These are phyloP conservation scores for Aspergillus fumigatus DNA, from an alignment of 2,329 filamentous ascomycete genomes.

Conservation along the genomic window DNA sequence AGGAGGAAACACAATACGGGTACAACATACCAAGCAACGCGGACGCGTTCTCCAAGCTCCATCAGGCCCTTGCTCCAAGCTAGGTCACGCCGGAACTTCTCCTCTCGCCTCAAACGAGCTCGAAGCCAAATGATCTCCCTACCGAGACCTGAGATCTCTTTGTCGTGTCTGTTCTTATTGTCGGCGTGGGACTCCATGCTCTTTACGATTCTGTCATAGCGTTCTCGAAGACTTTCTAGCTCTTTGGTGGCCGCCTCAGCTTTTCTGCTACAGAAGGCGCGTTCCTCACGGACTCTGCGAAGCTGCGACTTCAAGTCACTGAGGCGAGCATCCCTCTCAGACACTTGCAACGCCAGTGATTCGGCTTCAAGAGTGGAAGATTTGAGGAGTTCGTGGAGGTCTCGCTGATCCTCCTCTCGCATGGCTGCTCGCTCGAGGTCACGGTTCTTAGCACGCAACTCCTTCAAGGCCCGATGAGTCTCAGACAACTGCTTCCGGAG, in stretches of 20 bases:
- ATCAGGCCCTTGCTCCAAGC: constrained; percentile 86
- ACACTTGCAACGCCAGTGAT: constrained; percentile 67
- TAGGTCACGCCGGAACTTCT: constrained; percentile 71
- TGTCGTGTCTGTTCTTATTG: constrained; percentile 47
- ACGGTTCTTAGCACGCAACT: constrained; percentile 49
- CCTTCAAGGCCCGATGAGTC: constrained; percentile 56
- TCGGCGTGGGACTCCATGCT: constrained; percentile 39
- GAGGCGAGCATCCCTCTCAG: constrained; percentile 64
- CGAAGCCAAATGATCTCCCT: constrained; percentile 91
- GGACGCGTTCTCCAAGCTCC: constrained; percentile 65
- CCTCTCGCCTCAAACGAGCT: constrained; percentile 73
- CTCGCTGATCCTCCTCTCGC: constrained; percentile 39
- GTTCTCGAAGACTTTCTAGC: constrained; percentile 49
- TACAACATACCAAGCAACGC: constrained; percentile 71
- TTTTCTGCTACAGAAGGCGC: constrained; percentile 37
- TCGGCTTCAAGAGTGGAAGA: constrained; percentile 50
- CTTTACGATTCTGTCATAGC: constrained; percentile 59
- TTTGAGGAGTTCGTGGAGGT: constrained; percentile 45
- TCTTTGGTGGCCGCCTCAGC: constrained; percentile 38
- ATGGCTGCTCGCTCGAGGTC: constrained; percentile 49
- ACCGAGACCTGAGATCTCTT: constrained; percentile 72
- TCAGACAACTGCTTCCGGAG: constrained; percentile 59
- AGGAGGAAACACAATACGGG: constrained; percentile 3
- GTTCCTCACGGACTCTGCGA: constrained; percentile 53
- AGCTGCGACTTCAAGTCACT: constrained; percentile 56